Base-by-base conservation (phyloP, 2,329 filamentous ascomycete genomes). In the Fusarium albidum region DNA sequence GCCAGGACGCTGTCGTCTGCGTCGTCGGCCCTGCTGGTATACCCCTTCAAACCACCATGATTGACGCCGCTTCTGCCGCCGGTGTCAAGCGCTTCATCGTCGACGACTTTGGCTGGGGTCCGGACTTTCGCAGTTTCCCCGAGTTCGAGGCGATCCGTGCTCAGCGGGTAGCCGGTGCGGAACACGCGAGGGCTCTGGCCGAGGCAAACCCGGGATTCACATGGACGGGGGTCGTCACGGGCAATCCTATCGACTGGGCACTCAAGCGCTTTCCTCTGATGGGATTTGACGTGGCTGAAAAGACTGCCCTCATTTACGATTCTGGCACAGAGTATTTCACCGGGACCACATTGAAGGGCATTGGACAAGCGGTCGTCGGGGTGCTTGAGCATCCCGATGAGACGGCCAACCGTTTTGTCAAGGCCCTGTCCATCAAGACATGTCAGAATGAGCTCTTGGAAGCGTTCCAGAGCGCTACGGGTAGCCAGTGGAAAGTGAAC, bases 181-280 rank as follows among this genome's bases (percentile, higher is more conserved):
- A 62, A 10, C 50, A 49, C 2, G 58, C 55, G 14, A 47, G 27
- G 9, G 33, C 54, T 3, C 25, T 28, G n/a, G 47, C 50, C 3
- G 18, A 32, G 15, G 40, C 35, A 1, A 55, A 62, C 9, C n/a
- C 39, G 2, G 2, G 17, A 9, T 62, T 61, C 10, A 56, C 46
- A 3, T 61, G 59, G 59, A 62, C 59, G 0, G 52, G 50, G 11
- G 56, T 61, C 2, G 43, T 46, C 2, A 55, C 32, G 0, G 59
- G 59, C 2, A 61, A 61, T 4, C 59, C 59, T 0, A 49, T 62
- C 2, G 59, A 61, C 13, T 61, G 59, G 59, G 58, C 59, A 1
- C 31, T 61, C 4, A 62, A 55, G 12, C 45, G 46, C 9, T 61
- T 61, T 29, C 40, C 58, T 9, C 31, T 26, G 1, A 62, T 61